phyloP scores from a whole-genome alignment of 2,329 filamentous ascomycete genomes.

The Diaporthe capsici region DNA sequence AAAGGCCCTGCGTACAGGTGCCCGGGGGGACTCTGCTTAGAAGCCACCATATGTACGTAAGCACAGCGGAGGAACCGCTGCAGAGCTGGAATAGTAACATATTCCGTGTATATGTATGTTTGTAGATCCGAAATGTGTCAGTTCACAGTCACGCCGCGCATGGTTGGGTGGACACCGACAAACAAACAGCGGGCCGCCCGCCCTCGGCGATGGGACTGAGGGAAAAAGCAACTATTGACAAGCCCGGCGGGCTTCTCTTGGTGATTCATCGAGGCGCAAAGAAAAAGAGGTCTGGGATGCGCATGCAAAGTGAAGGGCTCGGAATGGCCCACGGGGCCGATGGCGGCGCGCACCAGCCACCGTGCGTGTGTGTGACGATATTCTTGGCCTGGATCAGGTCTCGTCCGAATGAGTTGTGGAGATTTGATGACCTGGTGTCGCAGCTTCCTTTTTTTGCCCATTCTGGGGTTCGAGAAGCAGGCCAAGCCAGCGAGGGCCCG shows the following conservation, averaged over 20 bases:
- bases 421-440: constrained; percentile 2
- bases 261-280: constrained; percentile 11
- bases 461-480: constrained; percentile 5
- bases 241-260: constrained; percentile 15
- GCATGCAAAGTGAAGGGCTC: background rate
- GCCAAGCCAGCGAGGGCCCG: constrained; percentile 1
- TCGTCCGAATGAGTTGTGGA: constrained; percentile 15
- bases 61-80: background rate
- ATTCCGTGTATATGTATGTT: background rate
- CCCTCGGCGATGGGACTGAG: background rate
- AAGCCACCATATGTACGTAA: background rate
- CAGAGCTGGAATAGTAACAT: background rate
- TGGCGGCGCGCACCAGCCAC: constrained; percentile 5
- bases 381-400: background rate
- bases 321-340: background rate
- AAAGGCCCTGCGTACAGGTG: background rate
- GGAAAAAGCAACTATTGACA: constrained; percentile 21
- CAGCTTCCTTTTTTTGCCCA: constrained; percentile 16
- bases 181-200: background rate
- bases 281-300: background rate
- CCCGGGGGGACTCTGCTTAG: background rate
- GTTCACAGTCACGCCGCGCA: background rate
- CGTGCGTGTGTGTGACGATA: background rate
- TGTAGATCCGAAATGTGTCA: background rate
- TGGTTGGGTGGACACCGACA: background rate